These are phyloP conservation scores for Astrothelium macrocarpum DNA, from an alignment of 495 filamentous ascomycete species.

Conservation along the genomic window DNA sequence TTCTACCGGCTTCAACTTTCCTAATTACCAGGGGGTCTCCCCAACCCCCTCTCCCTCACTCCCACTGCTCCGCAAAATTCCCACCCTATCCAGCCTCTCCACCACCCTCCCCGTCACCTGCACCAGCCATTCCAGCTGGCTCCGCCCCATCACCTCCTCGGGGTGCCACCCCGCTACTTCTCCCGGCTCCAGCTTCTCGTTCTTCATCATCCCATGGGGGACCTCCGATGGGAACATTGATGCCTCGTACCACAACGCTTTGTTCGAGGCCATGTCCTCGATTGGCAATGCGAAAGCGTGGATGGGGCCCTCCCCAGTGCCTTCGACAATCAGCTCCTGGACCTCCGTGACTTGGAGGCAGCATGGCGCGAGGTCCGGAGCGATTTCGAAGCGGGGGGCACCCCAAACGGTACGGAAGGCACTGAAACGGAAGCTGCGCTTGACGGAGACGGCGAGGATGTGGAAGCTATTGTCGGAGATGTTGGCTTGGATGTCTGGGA, in stretches of 20 bases:
- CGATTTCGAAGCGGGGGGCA: background rate
- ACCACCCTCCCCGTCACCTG: background rate
- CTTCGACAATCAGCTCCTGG: slow-evolving; percentile 30
- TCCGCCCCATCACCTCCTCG: background rate
- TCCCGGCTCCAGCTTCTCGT: slow-evolving; percentile 28
- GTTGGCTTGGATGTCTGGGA: background rate
- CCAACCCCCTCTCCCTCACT: no score
- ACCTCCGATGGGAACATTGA: slow-evolving; percentile 27
- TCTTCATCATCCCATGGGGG: slow-evolving; percentile 28
- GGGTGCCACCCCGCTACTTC: slow-evolving; percentile 21
- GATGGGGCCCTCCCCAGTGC: slow-evolving; percentile 1
- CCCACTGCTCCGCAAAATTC: no score
- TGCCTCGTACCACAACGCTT: slow-evolving; percentile 37
- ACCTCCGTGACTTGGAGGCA: slow-evolving; percentile 36
- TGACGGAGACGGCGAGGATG: slow-evolving; percentile 13
- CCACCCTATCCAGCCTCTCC: slow-evolving; percentile 6
- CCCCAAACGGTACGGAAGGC: background rate
- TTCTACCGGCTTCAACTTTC: no score
- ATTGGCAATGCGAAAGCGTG: background rate
- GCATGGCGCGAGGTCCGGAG: slow-evolving; percentile 30
- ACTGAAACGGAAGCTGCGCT: slow-evolving; percentile 12
- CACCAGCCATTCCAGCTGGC: background rate
- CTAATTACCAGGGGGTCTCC: no score
- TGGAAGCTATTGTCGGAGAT: slow-evolving; percentile 11
- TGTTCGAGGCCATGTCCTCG: slow-evolving; percentile 27